Percentiles rank a stretch among this genome's conserved stretches.
Conservation (phyloP, 257 asterid genomes). For the Leptodermis oblonga region DNA sequence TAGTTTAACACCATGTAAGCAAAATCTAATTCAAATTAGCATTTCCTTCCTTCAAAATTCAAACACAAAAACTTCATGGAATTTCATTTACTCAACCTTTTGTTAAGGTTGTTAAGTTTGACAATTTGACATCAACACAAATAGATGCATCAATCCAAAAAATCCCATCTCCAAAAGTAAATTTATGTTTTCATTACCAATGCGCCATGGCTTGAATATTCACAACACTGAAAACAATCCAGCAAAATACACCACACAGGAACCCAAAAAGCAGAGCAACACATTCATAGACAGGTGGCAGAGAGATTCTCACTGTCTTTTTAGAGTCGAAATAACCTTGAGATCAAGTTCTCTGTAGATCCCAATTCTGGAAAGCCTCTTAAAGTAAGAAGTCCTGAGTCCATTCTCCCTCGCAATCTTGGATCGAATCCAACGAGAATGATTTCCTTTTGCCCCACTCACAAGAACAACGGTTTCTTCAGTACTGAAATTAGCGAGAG, state of each 20-base stretch:
- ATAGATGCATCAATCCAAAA: too few species aligned
- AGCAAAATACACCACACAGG: not conserved
- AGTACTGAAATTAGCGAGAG: slow-evolving; percentile 20
- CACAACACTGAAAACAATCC: not conserved
- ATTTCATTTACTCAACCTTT: too few species aligned
- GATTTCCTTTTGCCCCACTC: slow-evolving; percentile 16
- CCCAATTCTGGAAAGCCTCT: slow-evolving; percentile 13
- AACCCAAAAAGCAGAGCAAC: not conserved
- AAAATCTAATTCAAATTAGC: too few species aligned
- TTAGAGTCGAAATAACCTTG: slow-evolving; percentile 2
- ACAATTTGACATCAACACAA: too few species aligned
- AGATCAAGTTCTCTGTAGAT: slow-evolving; percentile 9
- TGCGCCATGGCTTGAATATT: too few species aligned
- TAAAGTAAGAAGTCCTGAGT: slow-evolving; percentile 28
- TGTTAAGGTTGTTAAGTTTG: too few species aligned
- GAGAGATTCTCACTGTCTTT: not conserved
- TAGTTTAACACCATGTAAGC: too few species aligned
- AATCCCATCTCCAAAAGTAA: too few species aligned
- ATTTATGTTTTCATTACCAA: too few species aligned
- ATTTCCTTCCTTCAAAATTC: too few species aligned
- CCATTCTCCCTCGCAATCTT: slow-evolving; percentile 26
- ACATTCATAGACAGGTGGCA: not conserved
- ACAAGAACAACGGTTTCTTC: slow-evolving; percentile 20
- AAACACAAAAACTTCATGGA: too few species aligned
- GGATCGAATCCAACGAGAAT: slow-evolving; percentile 29